Conservation (phyloP, 345 rosid genomes). For the Corymbia maculata region DNA sequence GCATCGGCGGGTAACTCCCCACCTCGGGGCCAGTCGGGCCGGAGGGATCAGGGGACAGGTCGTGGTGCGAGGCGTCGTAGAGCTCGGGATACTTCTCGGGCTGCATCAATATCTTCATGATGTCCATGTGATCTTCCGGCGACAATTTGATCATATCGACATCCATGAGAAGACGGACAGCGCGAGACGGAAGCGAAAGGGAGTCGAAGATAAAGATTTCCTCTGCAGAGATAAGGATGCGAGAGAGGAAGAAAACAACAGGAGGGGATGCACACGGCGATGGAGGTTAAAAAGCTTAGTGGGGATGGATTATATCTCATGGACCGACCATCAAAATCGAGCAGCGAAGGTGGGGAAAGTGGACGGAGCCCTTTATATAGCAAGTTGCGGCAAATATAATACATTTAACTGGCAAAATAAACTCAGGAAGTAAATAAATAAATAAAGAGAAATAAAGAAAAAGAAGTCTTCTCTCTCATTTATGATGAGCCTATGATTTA, state of each 20-base stretch:
- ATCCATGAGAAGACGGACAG: conserved; percentile 1
- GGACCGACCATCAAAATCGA: conserved; percentile 15
- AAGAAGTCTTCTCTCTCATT: not conserved
- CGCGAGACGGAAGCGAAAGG: not conserved
- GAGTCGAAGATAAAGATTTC: not conserved
- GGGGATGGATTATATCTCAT: conserved; percentile 1
- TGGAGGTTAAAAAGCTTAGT: not conserved
- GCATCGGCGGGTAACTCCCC: not conserved
- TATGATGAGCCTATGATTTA: not conserved
- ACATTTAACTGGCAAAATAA: not conserved
- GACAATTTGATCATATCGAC: conserved; percentile 8
- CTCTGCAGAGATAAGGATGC: not conserved
- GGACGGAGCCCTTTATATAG: conserved; percentile 10
- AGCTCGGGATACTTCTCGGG: conserved; percentile 2
- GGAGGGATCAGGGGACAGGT: not conserved
- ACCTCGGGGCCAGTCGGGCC: not conserved
- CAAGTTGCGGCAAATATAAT: not conserved
- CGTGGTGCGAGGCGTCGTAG: not conserved
- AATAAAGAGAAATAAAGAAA: not conserved
- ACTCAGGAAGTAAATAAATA: not conserved
- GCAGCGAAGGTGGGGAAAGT: not conserved
- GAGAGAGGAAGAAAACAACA: not conserved
- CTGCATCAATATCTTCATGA: conserved; percentile 8
- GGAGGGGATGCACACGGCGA: not conserved
- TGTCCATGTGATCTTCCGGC: conserved; percentile 13